Percentiles rank a stretch among this genome's conserved stretches.
phyloP scores from a whole-genome alignment of 805 yeast genomes.

The Sugiyamaella smithiae region DNA sequence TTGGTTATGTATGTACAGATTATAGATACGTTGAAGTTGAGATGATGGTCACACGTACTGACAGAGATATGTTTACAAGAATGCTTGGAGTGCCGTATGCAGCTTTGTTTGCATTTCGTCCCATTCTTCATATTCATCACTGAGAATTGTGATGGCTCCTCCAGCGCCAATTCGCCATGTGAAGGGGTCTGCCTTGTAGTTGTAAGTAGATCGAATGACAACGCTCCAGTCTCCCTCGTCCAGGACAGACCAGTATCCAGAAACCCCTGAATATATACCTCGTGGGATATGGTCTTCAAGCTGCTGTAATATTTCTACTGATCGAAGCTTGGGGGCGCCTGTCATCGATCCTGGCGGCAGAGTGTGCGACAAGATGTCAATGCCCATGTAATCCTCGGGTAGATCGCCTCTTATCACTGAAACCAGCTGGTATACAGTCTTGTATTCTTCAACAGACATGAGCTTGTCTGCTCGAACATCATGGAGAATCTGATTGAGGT shows the following conservation, averaged over 20 bases:
- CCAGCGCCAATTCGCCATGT: conserved; percentile 95
- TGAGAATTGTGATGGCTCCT: conserved; percentile 91
- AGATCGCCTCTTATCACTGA: conserved; percentile 77
- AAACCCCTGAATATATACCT: conserved; percentile 91
- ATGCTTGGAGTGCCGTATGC: conserved; percentile 74
- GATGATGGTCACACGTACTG: no score
- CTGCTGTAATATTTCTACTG: conserved; percentile 73
- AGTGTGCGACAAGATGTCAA: conserved; percentile 73
- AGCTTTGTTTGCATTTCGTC: conserved; percentile 85
- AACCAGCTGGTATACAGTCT: conserved; percentile 87
- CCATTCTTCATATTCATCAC: conserved; percentile 83
- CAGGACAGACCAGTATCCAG: conserved; percentile 90
- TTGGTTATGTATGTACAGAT: no score
- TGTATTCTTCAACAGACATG: conserved; percentile 90
- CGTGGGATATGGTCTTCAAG: conserved; percentile 55
- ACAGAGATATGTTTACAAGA: no score
- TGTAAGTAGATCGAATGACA: conserved; percentile 77
- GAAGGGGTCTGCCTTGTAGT: conserved; percentile 50
- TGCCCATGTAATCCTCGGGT: conserved; percentile 50
- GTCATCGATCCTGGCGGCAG: conserved; percentile 99
- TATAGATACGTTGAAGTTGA: no score
- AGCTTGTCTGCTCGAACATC: conserved; percentile 70
- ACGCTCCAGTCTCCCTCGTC: conserved; percentile 96
- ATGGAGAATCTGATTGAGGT: conserved; percentile 63
- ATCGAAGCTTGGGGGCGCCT: conserved; percentile 95